Percentiles rank a stretch among this genome's conserved stretches.
Conservation (phyloP, 2,329 filamentous ascomycete species). For the Lecanosticta acicola region DNA sequence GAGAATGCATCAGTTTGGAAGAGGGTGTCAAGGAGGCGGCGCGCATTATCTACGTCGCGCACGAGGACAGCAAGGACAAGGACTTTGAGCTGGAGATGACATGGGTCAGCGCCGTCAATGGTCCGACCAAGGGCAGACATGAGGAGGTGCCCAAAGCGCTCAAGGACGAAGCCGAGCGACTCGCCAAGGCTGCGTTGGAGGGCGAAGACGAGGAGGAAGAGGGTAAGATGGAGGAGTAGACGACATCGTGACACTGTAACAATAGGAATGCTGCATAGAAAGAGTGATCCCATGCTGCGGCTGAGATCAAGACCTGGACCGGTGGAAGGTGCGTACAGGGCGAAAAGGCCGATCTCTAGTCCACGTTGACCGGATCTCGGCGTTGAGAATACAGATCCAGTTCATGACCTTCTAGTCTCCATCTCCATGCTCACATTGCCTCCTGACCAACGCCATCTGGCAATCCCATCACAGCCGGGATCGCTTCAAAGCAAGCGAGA, state of each 20-base stretch:
- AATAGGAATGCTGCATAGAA: constrained; percentile 16
- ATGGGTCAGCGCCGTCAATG: constrained; percentile 81
- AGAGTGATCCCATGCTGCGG: not conserved
- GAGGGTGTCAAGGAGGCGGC: constrained; percentile 95
- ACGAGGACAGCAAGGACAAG: constrained; percentile 99
- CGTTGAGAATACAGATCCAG: not conserved
- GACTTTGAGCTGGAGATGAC: constrained; percentile 99
- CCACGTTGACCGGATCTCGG: not conserved
- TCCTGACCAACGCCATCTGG: not conserved
- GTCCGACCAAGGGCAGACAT: constrained; percentile 87
- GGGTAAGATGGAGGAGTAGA: constrained; percentile 23
- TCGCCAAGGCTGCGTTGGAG: constrained; percentile 85
- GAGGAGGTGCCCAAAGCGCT: constrained; percentile 89
- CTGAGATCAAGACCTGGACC: not conserved
- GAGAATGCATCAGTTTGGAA: constrained; percentile 68
- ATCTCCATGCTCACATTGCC: not conserved
- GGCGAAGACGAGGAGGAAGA: constrained; percentile 65
- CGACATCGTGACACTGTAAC: constrained; percentile 12
- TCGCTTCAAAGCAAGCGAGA: not conserved
- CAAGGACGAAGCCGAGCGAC: constrained; percentile 82
- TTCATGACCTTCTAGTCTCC: not conserved
- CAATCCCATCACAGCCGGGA: not conserved
- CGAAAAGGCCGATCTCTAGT: not conserved
- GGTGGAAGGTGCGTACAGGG: not conserved
- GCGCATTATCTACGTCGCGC: constrained; percentile 92